Evolutionary conservation across 805 yeast genomes (phyloP), one percentile per base, ranked within the genome.

Genomic region (Myxozyma nipponensis): DNA sequence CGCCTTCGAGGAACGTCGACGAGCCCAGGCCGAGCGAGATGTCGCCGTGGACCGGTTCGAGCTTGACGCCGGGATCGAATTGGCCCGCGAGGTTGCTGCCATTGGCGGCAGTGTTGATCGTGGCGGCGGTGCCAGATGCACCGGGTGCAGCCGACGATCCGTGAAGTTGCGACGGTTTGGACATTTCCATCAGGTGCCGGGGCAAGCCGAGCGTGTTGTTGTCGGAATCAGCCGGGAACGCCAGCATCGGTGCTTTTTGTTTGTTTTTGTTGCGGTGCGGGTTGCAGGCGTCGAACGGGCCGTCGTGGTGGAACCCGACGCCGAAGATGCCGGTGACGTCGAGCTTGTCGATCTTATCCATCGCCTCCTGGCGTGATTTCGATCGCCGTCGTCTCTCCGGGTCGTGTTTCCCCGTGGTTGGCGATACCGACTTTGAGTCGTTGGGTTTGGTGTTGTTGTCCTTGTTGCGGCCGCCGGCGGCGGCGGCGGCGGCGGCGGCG

Each of bases 221-320:
- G 56, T 98, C 96, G 0, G 98, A 97, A 69, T 91, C 95, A 4
- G 77, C 86, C 0, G 97, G 96, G 76, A 91, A 93, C 0, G 98
- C 98, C 72, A 81, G 73, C 15, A 93, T 96, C 3, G 98, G 98
- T 0, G 97, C 95, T 41, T 80, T 82, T 63, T 73, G 76, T 18
- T 75, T 72, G 48, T 70, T 71, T 70, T 84, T 86, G 69, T 93
- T 93, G 67, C 98, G 82, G 68, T 87, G 96, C 5, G 98, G 98
- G 2, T 95, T 86, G 68, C 98, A 91, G 1, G 98, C 98, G 67
- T 93, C 98, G 66, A 93, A 93, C 15, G 98, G 98, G 10, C 98
- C 98, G 70, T 93, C 98, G 68, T 93, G 98, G 69, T 93, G 98
- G 76, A 93, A 93, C 17, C 88, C 87, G 43, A 86, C 83, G 23